phyloP scores from a whole-genome alignment of 257 asterid species.

The Salvia rosmarinus region DNA sequence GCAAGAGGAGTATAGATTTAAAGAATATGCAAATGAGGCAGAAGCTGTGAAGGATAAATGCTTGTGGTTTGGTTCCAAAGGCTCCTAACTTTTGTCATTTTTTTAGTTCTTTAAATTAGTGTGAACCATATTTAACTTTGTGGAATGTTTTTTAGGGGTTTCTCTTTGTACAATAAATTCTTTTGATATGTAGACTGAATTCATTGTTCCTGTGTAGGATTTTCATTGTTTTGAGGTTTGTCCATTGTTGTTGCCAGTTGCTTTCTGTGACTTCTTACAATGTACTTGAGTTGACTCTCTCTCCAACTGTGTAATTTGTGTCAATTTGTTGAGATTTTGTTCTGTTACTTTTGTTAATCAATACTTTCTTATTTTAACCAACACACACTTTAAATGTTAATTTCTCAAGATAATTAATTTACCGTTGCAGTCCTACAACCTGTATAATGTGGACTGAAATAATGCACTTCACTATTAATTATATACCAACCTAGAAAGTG shows the following conservation, averaged over 20 bases:
- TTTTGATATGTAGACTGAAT: conserved; percentile 39
- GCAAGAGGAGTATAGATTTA: conserved; percentile 84
- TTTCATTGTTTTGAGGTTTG: conserved; percentile 33
- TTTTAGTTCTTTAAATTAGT: conserved; percentile 34
- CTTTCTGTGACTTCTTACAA: neutral
- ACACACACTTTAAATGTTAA: no score
- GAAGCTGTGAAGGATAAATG: conserved; percentile 93
- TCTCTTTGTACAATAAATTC: conserved; percentile 56
- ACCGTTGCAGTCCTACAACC: no score
- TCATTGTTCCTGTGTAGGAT: conserved; percentile 42
- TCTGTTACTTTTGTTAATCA: neutral
- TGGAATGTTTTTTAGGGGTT: conserved; percentile 39
- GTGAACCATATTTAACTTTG: conserved; percentile 44
- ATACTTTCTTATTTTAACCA: no score
- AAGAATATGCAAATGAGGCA: conserved; percentile 78
- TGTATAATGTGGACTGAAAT: no score
- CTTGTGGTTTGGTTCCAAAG: conserved; percentile 82
- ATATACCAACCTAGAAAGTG: no score
- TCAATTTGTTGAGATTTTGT: conserved; percentile 1
- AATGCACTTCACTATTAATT: no score
- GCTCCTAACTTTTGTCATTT: conserved; percentile 40
- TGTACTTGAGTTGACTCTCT: conserved; percentile 13
- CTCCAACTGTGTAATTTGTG: conserved; percentile 6
- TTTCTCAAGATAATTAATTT: no score
- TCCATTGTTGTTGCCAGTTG: conserved; percentile 21